Conservation (phyloP, 139 green algal genomes). For the Chlorella sp. region DNA sequence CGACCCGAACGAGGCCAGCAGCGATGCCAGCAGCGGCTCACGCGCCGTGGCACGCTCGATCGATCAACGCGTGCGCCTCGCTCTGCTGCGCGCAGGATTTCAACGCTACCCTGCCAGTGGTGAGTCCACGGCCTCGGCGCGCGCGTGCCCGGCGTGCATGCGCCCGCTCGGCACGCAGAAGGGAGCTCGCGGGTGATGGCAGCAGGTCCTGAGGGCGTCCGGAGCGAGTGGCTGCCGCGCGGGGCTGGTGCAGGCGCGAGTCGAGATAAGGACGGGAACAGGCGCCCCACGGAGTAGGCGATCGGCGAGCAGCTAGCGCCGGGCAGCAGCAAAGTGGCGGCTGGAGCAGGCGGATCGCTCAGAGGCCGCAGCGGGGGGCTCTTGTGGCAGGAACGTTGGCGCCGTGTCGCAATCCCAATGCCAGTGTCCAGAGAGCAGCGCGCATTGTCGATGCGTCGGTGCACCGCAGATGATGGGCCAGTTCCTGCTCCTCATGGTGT, state of each 20-base stretch:
- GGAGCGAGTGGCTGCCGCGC: too few species aligned
- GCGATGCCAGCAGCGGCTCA: neutral
- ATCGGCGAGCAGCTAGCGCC: too few species aligned
- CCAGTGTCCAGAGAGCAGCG: neutral
- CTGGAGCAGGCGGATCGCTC: neutral
- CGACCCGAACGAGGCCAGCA: neutral
- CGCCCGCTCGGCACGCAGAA: too few species aligned
- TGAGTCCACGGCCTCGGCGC: slow-evolving; percentile 4
- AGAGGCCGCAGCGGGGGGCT: neutral
- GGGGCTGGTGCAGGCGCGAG: too few species aligned
- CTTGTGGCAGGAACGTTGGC: neutral
- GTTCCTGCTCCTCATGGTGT: slow-evolving; percentile 89
- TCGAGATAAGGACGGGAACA: too few species aligned
- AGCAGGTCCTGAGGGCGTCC: too few species aligned
- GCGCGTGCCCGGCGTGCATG: too few species aligned
- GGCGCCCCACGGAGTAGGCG: too few species aligned
- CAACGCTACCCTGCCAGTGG: slow-evolving; percentile 62
- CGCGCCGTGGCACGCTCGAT: neutral
- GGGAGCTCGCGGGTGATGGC: too few species aligned
- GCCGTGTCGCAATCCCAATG: neutral
- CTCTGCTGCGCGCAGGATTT: slow-evolving; percentile 55
- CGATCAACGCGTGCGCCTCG: neutral
- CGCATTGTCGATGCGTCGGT: neutral
- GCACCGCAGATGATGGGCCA: slow-evolving; percentile 65
- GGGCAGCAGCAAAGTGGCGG: neutral